phyloP scores from a whole-genome alignment of 139 green algal genomes.

The Tetratostichococcus sp. region DNA sequence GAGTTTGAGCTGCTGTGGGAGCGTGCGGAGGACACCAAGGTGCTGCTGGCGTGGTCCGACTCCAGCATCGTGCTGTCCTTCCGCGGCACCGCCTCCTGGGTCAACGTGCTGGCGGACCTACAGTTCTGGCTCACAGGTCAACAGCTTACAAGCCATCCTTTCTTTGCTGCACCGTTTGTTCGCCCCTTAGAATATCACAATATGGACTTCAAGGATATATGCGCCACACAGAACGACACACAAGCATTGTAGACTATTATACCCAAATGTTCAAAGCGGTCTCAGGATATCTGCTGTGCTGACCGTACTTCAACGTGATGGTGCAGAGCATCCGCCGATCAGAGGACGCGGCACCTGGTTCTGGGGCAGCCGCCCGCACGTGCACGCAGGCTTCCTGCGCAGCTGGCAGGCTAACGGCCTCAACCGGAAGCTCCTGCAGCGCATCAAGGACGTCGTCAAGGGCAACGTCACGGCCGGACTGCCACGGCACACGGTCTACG shows the following conservation, averaged over 20 bases:
- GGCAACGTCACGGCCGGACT: neutral
- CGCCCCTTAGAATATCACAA: no score
- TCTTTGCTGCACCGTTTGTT: neutral
- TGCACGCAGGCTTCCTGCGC: neutral
- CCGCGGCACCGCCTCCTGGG: conserved; percentile 21
- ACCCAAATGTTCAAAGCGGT: neutral
- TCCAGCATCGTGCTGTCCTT: conserved; percentile 35
- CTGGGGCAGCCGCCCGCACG: neutral
- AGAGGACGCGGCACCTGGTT: neutral
- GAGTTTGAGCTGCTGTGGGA: conserved; percentile 28
- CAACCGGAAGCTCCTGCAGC: neutral
- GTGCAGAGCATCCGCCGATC: neutral
- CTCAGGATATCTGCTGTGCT: neutral
- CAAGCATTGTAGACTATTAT: neutral
- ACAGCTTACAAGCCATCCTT: neutral
- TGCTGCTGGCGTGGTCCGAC: conserved; percentile 34
- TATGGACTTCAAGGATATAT: no score
- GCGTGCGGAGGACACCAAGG: conserved; percentile 20
- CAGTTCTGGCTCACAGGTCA: neutral
- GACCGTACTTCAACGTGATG: neutral
- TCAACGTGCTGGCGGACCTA: conserved; percentile 39
- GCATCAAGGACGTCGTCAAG: neutral
- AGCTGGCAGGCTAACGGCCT: conserved; percentile 2
- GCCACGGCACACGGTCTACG: neutral
- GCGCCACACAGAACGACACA: no score